Evolutionary conservation across 352 stramenopile species (phyloP).

Genomic region (Phytophthora sansomeana): DNA sequence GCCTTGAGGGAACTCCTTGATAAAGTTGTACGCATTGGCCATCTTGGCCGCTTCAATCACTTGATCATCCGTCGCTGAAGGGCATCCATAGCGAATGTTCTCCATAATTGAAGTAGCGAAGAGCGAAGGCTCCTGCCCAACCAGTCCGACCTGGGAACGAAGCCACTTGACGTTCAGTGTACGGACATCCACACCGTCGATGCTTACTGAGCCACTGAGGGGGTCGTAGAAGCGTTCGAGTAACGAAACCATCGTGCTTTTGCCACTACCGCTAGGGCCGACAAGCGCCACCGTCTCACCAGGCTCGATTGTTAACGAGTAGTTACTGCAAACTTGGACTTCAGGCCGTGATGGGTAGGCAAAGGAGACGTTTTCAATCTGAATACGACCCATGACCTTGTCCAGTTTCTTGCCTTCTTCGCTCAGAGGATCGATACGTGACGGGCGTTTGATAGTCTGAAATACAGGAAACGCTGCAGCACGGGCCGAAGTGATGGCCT

Average conservation of each 20-base stretch:
- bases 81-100: slow-evolving; percentile 49
- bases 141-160: slow-evolving; percentile 65
- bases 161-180: slow-evolving; percentile 52
- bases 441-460: slow-evolving; percentile 63
- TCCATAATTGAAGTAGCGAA: slow-evolving; percentile 70
- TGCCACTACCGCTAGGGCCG: slow-evolving; percentile 68
- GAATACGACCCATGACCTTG: slow-evolving; percentile 56
- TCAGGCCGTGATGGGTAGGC: slow-evolving; percentile 68
- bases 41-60: slow-evolving; percentile 83
- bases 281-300: slow-evolving; percentile 77
- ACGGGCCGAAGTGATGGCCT: slow-evolving; percentile 67
- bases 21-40: slow-evolving; percentile 93
- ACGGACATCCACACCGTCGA: slow-evolving; percentile 82
- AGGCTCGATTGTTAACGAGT: slow-evolving; percentile 62
- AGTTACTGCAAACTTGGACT: slow-evolving; percentile 65
- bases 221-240: slow-evolving; percentile 96
- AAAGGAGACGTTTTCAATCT: slow-evolving; percentile 89
- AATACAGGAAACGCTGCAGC: slow-evolving; percentile 74
- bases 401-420: slow-evolving; percentile 47
- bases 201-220: slow-evolving; percentile 41
- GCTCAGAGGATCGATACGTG: slow-evolving; percentile 60
- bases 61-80: slow-evolving; percentile 70
- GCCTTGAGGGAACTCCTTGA: slow-evolving; percentile 83
- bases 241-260: slow-evolving; percentile 93
- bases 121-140: slow-evolving; percentile 88